Evolutionary conservation across 768 basidiomycete species (phyloP).

Genomic region (Pulveroboletus sp.): DNA sequence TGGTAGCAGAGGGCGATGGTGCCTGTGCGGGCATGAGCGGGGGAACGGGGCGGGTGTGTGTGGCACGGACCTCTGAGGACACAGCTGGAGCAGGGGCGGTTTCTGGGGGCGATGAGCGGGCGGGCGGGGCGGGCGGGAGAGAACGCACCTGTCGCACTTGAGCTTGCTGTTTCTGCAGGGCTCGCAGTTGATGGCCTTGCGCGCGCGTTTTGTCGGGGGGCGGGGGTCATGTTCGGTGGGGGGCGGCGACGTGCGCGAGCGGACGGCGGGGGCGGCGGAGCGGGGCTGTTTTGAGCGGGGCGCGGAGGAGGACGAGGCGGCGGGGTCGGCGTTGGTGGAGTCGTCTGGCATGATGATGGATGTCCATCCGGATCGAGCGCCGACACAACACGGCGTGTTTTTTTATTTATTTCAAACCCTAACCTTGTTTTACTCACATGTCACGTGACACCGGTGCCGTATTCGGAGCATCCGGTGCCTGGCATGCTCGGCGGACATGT

Average conservation of each 20-base stretch:
- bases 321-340: conserved; percentile 14
- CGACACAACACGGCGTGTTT: conserved; percentile 2
- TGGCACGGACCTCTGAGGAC: conserved; percentile 66
- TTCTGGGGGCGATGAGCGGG: conserved; percentile 41
- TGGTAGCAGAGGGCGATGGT: conserved; percentile 82
- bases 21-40: conserved; percentile 42
- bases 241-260: conserved; percentile 44
- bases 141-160: conserved; percentile 85
- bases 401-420: conserved; percentile 29
- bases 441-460: conserved; percentile 23
- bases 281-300: conserved; percentile 21
- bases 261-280: conserved; percentile 34
- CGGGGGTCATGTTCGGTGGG: conserved; percentile 57
- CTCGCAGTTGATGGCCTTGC: conserved; percentile 88
- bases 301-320: conserved; percentile 11
- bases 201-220: conserved; percentile 76
- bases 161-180: conserved; percentile 86
- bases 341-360: conserved; percentile 33
- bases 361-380: conserved; percentile 26
- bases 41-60: conserved; percentile 3
- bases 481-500: no score
- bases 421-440: conserved; percentile 12
- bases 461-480: neutral
- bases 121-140: neutral
- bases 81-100: conserved; percentile 86